Conservation (phyloP, 345 rosid species). For the Microthlaspi erraticum region DNA sequence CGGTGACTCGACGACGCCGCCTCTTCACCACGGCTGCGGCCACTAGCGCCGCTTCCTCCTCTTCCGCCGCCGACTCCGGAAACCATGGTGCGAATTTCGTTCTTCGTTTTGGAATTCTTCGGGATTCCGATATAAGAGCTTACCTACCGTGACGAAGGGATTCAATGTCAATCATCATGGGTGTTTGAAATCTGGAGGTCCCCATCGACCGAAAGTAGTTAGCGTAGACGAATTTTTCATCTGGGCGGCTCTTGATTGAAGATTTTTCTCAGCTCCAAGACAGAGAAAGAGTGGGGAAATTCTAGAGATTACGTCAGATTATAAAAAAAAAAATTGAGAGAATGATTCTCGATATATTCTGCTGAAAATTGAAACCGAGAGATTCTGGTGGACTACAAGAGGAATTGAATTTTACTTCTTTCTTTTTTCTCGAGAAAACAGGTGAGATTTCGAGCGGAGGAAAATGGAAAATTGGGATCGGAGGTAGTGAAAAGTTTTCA, state of each 20-base stretch:
- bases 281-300: not conserved
- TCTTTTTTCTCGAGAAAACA: constrained; percentile 22
- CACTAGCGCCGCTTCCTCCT: not conserved
- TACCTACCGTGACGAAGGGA: not conserved
- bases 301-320: constrained; percentile 32
- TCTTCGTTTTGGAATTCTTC: not conserved
- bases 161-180: not conserved
- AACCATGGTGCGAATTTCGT: constrained; percentile 10
- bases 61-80: constrained; percentile 14
- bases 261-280: constrained; percentile 12
- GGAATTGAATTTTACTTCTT: no score
- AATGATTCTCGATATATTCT: constrained; percentile 15
- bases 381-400: constrained; percentile 17
- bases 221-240: constrained; percentile 12
- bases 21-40: constrained; percentile 13
- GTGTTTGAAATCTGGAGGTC: constrained; percentile 33
- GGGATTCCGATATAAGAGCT: not conserved
- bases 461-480: constrained; percentile 15
- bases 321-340: not conserved
- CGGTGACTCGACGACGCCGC: constrained; percentile 26
- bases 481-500: not conserved
- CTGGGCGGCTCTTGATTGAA: constrained; percentile 10
- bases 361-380: constrained; percentile 39
- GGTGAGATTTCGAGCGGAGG: constrained; percentile 11
- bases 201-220: constrained; percentile 16